phyloP scores from a whole-genome alignment of 2,329 filamentous ascomycete genomes.

The Chrysosporium queenslandicum region DNA sequence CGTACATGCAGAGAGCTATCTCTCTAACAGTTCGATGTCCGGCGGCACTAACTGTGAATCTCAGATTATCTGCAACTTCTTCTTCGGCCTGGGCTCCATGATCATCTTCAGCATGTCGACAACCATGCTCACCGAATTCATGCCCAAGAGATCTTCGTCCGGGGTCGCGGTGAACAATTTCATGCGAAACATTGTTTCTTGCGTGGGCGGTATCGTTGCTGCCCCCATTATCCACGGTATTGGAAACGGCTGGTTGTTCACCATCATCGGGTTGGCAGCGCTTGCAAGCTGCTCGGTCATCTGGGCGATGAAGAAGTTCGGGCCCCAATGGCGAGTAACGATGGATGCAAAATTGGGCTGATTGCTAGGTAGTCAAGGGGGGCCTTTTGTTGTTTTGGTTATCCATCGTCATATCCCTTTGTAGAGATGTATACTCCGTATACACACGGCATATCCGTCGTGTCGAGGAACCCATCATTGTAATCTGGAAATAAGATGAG shows the following conservation, averaged over 20 bases:
- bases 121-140: constrained; percentile 78
- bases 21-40: too few species aligned
- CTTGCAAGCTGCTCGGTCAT: constrained; percentile 52
- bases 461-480: too few species aligned
- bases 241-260: constrained; percentile 68
- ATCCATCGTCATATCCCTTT: not conserved
- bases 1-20: too few species aligned
- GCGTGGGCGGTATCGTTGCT: constrained; percentile 58
- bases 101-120: constrained; percentile 63
- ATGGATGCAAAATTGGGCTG: constrained; percentile 44
- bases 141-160: constrained; percentile 58
- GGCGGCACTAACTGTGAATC: constrained; percentile 9
- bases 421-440: too few species aligned
- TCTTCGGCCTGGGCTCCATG: constrained; percentile 71
- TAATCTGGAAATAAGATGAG: too few species aligned
- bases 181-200: constrained; percentile 66
- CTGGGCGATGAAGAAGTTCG: constrained; percentile 51
- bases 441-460: too few species aligned
- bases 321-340: constrained; percentile 51
- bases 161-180: constrained; percentile 78
- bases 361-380: too few species aligned
- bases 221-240: constrained; percentile 61
- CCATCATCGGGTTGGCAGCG: constrained; percentile 47
- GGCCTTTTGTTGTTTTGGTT: not conserved
- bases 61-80: constrained; percentile 54